phyloP scores from a whole-genome alignment of 129 eudicot species.

The Arctium lappa region DNA sequence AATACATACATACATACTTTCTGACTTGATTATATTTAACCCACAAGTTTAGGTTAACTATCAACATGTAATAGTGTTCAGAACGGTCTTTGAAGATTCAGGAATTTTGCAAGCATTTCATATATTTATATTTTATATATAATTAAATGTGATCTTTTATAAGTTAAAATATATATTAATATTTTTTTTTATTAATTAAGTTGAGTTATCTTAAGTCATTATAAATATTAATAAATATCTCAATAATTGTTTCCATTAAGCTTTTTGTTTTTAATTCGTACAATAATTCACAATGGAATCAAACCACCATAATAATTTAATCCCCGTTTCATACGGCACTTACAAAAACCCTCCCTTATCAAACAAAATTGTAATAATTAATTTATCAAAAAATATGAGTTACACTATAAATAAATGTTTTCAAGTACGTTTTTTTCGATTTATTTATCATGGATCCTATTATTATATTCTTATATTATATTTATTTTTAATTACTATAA shows the following conservation, averaged over 20 bases:
- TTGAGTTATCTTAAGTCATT: not conserved
- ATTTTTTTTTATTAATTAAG: not conserved
- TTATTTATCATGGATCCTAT: not conserved
- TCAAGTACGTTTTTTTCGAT: not conserved
- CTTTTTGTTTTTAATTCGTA: not conserved
- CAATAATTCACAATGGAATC: not conserved
- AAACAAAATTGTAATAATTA: not conserved
- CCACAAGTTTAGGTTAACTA: too few relatives aligned
- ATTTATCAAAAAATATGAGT: not conserved
- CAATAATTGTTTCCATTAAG: not conserved
- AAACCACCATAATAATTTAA: not conserved
- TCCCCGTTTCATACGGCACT: not conserved
- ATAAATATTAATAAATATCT: too few relatives aligned
- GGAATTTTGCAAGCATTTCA: too few relatives aligned
- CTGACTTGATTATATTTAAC: too few relatives aligned
- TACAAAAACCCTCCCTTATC: not conserved
- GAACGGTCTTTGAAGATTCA: not conserved
- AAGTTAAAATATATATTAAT: too few relatives aligned
- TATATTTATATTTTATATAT: too few relatives aligned
- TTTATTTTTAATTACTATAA: not conserved
- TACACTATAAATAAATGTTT: not conserved
- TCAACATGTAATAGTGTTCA: too few relatives aligned
- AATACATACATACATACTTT: too few relatives aligned
- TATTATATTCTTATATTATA: not conserved
- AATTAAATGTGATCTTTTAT: too few relatives aligned